Percentiles rank a stretch among this genome's conserved stretches.
These are phyloP conservation scores for Gossypium davidsonii DNA, from an alignment of 441 rosid species.

Conservation along the genomic window DNA sequence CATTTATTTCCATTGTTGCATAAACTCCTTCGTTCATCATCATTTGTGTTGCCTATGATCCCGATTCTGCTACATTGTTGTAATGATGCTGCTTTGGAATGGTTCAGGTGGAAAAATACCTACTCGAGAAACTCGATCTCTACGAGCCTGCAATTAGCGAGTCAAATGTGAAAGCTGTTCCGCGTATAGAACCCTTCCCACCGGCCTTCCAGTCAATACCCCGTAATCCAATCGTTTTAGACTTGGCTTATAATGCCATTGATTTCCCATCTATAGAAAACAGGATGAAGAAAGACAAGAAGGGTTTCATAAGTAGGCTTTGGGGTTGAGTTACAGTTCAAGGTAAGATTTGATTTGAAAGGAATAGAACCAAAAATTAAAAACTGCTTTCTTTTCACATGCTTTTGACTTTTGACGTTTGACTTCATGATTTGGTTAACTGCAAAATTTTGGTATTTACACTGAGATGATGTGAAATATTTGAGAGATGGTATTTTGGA, in stretches of 20 bases:
- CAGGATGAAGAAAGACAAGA: slow-evolving; percentile 76
- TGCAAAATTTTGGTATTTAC: slow-evolving; percentile 1
- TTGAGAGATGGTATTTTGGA: background rate
- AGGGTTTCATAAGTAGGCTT: slow-evolving; percentile 70
- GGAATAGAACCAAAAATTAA: background rate
- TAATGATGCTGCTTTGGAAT: background rate
- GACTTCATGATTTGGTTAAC: background rate
- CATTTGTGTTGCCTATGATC: background rate
- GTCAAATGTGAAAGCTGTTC: slow-evolving; percentile 44
- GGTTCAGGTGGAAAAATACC: slow-evolving; percentile 64
- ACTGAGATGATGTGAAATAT: background rate
- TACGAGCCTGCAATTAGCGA: slow-evolving; percentile 81
- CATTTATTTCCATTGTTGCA: background rate
- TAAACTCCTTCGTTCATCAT: background rate
- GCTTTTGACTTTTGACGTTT: background rate
- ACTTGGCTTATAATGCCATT: slow-evolving; percentile 57
- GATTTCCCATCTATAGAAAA: slow-evolving; percentile 79
- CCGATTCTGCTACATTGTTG: background rate
- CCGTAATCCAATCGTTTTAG: slow-evolving; percentile 79
- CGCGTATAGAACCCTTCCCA: slow-evolving; percentile 78
- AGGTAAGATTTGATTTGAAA: background rate
- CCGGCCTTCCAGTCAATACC: slow-evolving; percentile 64
- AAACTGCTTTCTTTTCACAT: background rate
- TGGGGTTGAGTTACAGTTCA: slow-evolving; percentile 39
- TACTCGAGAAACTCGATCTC: slow-evolving; percentile 68